Evolutionary conservation across 192 early-diverging fungal species (phyloP).

Genomic region (Umbelopsis ramanniana): DNA sequence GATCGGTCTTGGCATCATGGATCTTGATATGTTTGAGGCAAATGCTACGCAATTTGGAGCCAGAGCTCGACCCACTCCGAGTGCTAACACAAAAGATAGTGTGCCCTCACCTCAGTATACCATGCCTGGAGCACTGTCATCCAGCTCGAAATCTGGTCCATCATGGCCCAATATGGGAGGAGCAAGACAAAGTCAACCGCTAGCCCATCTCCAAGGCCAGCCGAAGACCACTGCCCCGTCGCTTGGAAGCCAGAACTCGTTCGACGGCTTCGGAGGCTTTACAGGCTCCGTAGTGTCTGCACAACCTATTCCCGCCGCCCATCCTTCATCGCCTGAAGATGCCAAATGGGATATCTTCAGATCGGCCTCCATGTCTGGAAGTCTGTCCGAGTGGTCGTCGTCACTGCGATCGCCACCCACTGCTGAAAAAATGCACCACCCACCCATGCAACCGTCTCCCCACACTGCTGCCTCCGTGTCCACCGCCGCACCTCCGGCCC

Average conservation of each 20-base stretch:
- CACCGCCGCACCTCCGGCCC: not conserved
- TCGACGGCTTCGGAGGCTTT: not conserved
- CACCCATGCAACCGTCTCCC: not conserved
- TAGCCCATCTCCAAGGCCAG: not conserved
- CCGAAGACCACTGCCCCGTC: not conserved
- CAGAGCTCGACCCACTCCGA: not conserved
- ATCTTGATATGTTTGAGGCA: constrained; percentile 11
- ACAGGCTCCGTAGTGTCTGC: not conserved
- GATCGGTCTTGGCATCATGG: not conserved
- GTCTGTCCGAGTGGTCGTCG: constrained; percentile 11
- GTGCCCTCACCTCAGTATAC: not conserved
- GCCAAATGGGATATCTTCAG: constrained; percentile 10
- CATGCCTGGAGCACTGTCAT: not conserved
- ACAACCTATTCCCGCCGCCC: not conserved
- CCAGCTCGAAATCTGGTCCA: not conserved
- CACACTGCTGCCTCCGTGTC: too few relatives aligned
- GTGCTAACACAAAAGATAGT: not conserved
- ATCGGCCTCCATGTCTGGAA: constrained; percentile 8
- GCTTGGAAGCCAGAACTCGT: not conserved
- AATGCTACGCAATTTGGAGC: not conserved
- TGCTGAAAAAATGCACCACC: too few relatives aligned
- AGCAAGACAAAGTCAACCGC: not conserved
- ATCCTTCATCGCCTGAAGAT: not conserved
- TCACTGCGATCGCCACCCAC: not conserved
- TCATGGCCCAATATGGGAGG: not conserved